A percentile compares a stretch with the other conserved stretches of the same genome.
Evolutionary conservation across 2,329 filamentous ascomycete species (phyloP).

Genomic region (Zasmidium cellare): DNA sequence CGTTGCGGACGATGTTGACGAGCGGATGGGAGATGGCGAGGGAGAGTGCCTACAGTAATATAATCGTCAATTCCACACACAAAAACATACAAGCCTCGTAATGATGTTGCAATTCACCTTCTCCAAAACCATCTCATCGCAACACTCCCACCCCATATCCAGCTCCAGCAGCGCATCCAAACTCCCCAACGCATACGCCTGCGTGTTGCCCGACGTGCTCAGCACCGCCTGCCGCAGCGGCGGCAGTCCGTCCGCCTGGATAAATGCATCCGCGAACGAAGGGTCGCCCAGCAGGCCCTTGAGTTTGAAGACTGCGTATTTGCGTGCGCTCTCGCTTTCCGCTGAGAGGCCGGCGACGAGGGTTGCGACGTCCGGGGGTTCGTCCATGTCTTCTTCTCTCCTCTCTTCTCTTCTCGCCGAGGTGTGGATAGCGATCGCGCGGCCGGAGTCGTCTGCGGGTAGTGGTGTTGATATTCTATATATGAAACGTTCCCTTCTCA

Average conservation of each 20-base stretch:
- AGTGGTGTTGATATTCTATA: slow-evolving; percentile 3
- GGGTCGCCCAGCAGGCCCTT: slow-evolving; percentile 94
- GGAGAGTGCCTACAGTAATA: slow-evolving; percentile 68
- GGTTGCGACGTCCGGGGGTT: slow-evolving; percentile 33
- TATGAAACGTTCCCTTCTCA: slow-evolving; percentile 19
- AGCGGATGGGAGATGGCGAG: slow-evolving; percentile 92
- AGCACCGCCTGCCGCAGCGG: slow-evolving; percentile 82
- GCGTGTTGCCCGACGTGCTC: slow-evolving; percentile 83
- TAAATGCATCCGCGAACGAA: slow-evolving; percentile 94
- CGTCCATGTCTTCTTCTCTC: too few relatives aligned
- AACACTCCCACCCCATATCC: slow-evolving; percentile 95
- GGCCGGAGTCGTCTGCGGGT: not conserved
- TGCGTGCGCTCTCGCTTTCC: slow-evolving; percentile 84
- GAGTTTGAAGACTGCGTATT: slow-evolving; percentile 98
- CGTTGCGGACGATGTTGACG: slow-evolving; percentile 94
- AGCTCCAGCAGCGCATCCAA: slow-evolving; percentile 86
- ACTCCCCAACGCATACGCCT: slow-evolving; percentile 92
- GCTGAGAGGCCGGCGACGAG: slow-evolving; percentile 58
- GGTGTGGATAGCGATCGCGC: not conserved
- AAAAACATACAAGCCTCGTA: too few relatives aligned
- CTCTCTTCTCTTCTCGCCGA: not conserved
- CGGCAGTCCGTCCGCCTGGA: slow-evolving; percentile 79
- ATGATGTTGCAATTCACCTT: too few relatives aligned
- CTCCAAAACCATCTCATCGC: slow-evolving; percentile 70
- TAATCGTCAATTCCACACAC: too few relatives aligned